Conservation (phyloP, 108 stramenopile species). For the Nitzschia putrida region DNA sequence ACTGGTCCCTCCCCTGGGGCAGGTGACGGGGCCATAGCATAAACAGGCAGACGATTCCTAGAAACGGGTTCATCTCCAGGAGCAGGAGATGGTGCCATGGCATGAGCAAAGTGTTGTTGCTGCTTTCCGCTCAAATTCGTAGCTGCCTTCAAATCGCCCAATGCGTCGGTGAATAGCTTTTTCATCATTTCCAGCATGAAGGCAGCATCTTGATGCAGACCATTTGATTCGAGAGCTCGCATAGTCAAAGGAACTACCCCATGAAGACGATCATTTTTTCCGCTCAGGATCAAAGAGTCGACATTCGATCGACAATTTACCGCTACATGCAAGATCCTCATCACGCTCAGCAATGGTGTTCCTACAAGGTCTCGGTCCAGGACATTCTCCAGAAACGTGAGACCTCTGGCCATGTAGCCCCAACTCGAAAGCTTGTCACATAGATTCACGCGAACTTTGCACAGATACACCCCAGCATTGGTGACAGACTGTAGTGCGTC, state of each 20-base stretch:
- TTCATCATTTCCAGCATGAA: constrained; percentile 68
- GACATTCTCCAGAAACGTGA: constrained; percentile 39
- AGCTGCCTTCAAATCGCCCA: constrained; percentile 56
- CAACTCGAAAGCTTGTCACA: constrained; percentile 63
- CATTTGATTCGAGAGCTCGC: constrained; percentile 30
- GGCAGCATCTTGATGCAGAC: constrained; percentile 55
- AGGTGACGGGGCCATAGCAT: constrained; percentile 63
- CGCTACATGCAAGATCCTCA: constrained; percentile 64
- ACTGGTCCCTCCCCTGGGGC: constrained; percentile 57
- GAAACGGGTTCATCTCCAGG: background rate
- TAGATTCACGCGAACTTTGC: constrained; percentile 50
- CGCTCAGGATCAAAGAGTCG: constrained; percentile 45
- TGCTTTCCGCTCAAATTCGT: background rate
- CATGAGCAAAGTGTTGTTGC: background rate
- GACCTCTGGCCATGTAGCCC: constrained; percentile 57
- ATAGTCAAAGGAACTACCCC: constrained; percentile 53
- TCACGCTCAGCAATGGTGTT: constrained; percentile 47
- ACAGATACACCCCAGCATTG: constrained; percentile 60
- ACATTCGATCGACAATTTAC: constrained; percentile 51
- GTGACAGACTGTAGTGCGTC: constrained; percentile 58
- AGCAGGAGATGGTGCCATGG: background rate
- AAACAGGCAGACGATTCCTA: background rate
- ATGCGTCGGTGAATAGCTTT: constrained; percentile 51
- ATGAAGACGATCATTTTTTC: constrained; percentile 29
- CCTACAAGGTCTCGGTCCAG: constrained; percentile 36